Conservation (phyloP, 805 yeast species). For the Candida piceae region DNA sequence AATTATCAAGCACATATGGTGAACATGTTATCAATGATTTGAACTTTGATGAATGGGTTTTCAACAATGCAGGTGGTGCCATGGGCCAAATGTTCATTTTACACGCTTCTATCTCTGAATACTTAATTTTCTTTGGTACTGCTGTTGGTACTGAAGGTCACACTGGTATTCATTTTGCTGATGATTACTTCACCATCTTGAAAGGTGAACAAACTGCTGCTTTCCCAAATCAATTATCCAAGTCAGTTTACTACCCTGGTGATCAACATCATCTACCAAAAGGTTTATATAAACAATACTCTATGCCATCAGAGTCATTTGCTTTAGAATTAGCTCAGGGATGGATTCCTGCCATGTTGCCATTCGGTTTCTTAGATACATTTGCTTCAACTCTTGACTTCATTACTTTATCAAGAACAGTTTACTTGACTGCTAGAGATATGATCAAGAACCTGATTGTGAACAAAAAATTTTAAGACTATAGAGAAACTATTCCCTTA, state of each 20-base stretch:
- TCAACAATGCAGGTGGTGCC: conserved; percentile 97
- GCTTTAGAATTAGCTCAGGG: conserved; percentile 98
- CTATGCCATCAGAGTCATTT: conserved; percentile 76
- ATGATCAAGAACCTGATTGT: conserved; percentile 58
- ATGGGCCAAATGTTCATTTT: conserved; percentile 95
- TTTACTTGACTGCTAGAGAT: conserved; percentile 68
- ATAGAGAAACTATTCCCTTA: too few species aligned
- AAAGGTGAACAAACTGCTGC: conserved; percentile 77
- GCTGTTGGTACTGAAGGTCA: conserved; percentile 97
- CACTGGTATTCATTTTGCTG: conserved; percentile 93
- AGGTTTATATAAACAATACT: conserved; percentile 78
- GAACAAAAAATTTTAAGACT: background rate
- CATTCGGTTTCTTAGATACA: conserved; percentile 86
- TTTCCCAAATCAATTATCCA: conserved; percentile 51
- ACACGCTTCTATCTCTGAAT: conserved; percentile 93
- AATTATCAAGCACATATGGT: conserved; percentile 63
- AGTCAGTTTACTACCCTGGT: conserved; percentile 81
- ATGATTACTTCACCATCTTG: conserved; percentile 91
- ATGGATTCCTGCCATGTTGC: conserved; percentile 97
- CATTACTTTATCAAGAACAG: conserved; percentile 62
- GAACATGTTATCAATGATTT: conserved; percentile 60
- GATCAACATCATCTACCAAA: conserved; percentile 73
- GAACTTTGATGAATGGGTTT: conserved; percentile 83
- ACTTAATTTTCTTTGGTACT: conserved; percentile 87
- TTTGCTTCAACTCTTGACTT: conserved; percentile 77